A percentile compares a stretch with the other conserved stretches of the same genome.
These are phyloP conservation scores for Daldinia childiae DNA, from an alignment of 495 filamentous ascomycete species.

Conservation along the genomic window DNA sequence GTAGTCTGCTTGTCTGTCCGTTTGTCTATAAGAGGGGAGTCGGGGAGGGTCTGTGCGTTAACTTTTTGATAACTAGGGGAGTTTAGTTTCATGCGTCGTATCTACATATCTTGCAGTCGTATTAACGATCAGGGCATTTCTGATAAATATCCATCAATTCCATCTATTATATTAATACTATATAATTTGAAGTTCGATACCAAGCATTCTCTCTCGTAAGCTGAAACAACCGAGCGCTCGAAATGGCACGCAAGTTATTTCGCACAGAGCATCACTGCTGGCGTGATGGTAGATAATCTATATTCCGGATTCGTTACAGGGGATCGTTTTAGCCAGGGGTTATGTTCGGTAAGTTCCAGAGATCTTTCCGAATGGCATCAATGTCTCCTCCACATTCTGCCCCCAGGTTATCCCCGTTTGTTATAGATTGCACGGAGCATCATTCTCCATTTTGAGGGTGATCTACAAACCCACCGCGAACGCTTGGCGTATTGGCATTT, in stretches of 20 bases:
- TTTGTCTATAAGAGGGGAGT: no score
- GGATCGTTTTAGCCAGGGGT: slow-evolving; percentile 37
- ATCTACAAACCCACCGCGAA: slow-evolving; percentile 36
- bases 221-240: background rate
- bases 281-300: slow-evolving; percentile 30
- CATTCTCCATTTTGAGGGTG: slow-evolving; percentile 34
- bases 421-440: slow-evolving; percentile 43
- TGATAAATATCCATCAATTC: background rate
- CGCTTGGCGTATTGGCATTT: slow-evolving; percentile 1
- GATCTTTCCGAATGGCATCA: slow-evolving; percentile 38
- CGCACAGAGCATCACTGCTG: slow-evolving; percentile 14
- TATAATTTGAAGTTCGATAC: background rate
- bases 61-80: no score
- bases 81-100: no score
- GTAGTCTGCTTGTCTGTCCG: background rate
- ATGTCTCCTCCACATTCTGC: slow-evolving; percentile 23
- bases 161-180: background rate
- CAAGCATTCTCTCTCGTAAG: background rate
- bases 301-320: slow-evolving; percentile 17
- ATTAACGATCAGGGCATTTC: no score
- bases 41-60: no score
- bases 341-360: slow-evolving; percentile 33
- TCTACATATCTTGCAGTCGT: no score
- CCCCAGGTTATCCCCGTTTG: slow-evolving; percentile 23
- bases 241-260: slow-evolving; percentile 16